Evolutionary conservation across 495 filamentous ascomycete species (phyloP), one percentile per base, ranked within the genome.

Genomic region (Cudoniella acicularis): DNA sequence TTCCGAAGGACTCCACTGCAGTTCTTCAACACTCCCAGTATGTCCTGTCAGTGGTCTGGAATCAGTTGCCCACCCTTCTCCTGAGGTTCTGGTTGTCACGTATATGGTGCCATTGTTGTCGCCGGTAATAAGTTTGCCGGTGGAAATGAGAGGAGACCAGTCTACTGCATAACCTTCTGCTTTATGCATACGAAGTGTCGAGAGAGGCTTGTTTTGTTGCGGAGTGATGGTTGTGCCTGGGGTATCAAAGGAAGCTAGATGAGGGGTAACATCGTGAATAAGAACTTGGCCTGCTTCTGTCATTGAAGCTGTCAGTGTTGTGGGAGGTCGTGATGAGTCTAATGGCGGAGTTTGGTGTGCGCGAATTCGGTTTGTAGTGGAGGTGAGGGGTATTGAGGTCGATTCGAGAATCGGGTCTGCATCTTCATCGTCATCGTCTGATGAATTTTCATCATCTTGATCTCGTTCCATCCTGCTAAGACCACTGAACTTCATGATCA

Each of bases 1-100:
- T 75, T 98, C 94, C 49, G 85, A 88, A 0, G 94, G 94, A 21
- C 88, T 92, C 94, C 94, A 98, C 68, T 97, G 94, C 27, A 98
- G 75, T 67, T 98, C 94, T 74, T 98, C 94, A 18, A 98, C 84
- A 42, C 89, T 92, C 46, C 86, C 85, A 2, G 79, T 79, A 75
- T 98, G 94, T 23, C 91, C 91, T 11, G 80, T 84, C 72, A 92
- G 93, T 3, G 92, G 82, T 23, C 87, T 79, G 0, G 79, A 87
- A 65, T 93, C 90, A 6, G 90, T 92, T 3, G 89, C 87, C 83
- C 90, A 96, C 49, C 87, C 87, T 22, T 91, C 93, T 40, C 90
- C 90, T 64, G 93, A 87, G 18, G 87, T 91, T 56, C 90, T 79
- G 13, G 90, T 90, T 9, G 92, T 96, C 42, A 84, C 75, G 72